Evolutionary conservation across 108 stramenopile genomes (phyloP).

Genomic region (Pseudonitzschia delicatissima): DNA sequence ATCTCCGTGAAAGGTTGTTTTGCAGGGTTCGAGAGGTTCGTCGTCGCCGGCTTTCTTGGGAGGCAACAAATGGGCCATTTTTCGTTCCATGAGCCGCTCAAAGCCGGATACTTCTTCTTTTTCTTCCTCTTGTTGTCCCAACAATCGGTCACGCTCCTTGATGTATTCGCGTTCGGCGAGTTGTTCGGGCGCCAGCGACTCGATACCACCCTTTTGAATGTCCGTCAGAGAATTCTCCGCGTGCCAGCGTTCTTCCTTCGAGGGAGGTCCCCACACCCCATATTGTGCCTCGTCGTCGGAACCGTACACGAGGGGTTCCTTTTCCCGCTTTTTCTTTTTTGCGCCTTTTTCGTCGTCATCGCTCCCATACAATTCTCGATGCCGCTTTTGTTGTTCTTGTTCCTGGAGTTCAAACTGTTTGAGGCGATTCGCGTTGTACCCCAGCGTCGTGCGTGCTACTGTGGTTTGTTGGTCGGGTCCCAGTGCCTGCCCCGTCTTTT

Average conservation of each 20-base stretch:
- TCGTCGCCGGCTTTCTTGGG: conserved; percentile 79
- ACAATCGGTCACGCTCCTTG: conserved; percentile 63
- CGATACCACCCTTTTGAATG: conserved; percentile 48
- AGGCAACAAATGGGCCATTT: conserved; percentile 93
- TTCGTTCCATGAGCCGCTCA: conserved; percentile 86
- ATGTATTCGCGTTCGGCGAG: conserved; percentile 71
- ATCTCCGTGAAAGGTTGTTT: conserved; percentile 84
- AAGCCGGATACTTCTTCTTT: conserved; percentile 51
- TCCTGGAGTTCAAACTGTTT: conserved; percentile 40
- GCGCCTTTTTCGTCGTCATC: conserved; percentile 11
- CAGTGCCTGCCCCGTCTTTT: conserved; percentile 47
- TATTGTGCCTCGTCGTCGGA: conserved; percentile 75
- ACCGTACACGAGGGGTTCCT: conserved; percentile 64
- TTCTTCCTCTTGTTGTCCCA: conserved; percentile 51
- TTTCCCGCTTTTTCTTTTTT: conserved; percentile 25
- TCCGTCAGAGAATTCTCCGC: conserved; percentile 50
- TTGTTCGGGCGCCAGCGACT: conserved; percentile 57
- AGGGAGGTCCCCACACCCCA: conserved; percentile 85
- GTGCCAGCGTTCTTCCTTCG: conserved; percentile 54
- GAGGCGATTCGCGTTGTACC: conserved; percentile 41
- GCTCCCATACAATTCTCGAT: conserved; percentile 18
- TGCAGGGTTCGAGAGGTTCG: conserved; percentile 54
- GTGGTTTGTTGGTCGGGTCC: conserved; percentile 26
- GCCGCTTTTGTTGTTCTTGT: conserved; percentile 31
- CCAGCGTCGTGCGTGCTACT: conserved; percentile 39